Conservation (phyloP, 2,329 filamentous ascomycete genomes). For the Celoporthe dispersa region DNA sequence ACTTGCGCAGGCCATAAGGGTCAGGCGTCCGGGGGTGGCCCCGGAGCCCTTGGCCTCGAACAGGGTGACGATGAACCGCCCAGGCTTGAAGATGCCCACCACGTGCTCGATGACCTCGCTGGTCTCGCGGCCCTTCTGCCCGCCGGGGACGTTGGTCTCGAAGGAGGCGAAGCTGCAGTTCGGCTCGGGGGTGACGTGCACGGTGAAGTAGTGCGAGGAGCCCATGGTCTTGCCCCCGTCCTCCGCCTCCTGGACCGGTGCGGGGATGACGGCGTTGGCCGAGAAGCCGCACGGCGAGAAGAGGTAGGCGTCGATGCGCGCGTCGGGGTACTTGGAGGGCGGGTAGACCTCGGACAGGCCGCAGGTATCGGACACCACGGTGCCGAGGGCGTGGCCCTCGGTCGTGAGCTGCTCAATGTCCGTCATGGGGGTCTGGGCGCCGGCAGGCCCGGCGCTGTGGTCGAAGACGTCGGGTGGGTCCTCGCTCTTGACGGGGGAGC, state of each 20-base stretch:
- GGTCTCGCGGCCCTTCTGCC: slow-evolving; percentile 85
- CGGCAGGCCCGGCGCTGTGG: slow-evolving; percentile 58
- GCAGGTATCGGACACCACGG: slow-evolving; percentile 87
- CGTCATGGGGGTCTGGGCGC: slow-evolving; percentile 60
- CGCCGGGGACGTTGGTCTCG: slow-evolving; percentile 94
- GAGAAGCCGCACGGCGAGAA: slow-evolving; percentile 98
- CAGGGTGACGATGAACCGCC: slow-evolving; percentile 95
- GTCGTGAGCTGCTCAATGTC: slow-evolving; percentile 81
- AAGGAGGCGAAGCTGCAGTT: slow-evolving; percentile 98
- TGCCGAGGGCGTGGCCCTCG: slow-evolving; percentile 91
- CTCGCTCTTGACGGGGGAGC: slow-evolving; percentile 46
- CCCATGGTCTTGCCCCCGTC: slow-evolving; percentile 43
- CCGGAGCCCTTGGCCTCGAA: slow-evolving; percentile 81
- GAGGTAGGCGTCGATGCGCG: slow-evolving; percentile 92
- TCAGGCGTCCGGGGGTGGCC: slow-evolving; percentile 43
- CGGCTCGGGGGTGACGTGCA: slow-evolving; percentile 96
- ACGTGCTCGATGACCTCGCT: slow-evolving; percentile 92
- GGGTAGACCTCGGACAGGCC: slow-evolving; percentile 91
- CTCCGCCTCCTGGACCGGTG: slow-evolving; percentile 57
- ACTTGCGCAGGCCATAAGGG: slow-evolving; percentile 45
- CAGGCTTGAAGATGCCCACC: slow-evolving; percentile 93
- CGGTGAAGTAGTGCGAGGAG: slow-evolving; percentile 89
- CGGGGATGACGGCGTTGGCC: slow-evolving; percentile 92
- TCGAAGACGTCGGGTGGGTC: slow-evolving; percentile 80
- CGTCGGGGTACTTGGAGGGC: slow-evolving; percentile 83